A percentile compares a stretch with the other conserved stretches of the same genome.
Evolutionary conservation across 148 eudicot species (phyloP).

Genomic region (Beta vulgaris): DNA sequence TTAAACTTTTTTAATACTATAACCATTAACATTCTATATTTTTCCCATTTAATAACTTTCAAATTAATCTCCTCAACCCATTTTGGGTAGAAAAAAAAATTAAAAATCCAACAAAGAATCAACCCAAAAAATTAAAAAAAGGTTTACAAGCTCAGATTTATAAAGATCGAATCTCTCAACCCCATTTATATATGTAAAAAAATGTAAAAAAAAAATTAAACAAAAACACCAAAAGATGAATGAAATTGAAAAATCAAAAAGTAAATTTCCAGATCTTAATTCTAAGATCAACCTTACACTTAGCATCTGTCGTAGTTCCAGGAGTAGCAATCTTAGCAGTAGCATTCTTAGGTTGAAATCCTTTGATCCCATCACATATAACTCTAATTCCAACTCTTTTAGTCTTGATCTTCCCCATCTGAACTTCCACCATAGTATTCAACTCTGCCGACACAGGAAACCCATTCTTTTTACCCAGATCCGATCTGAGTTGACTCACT

Average conservation of each 20-base stretch:
- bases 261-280: constrained; percentile 96
- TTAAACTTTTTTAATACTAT: neutral
- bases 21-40: constrained; percentile 15
- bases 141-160: constrained; percentile 24
- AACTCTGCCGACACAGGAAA: constrained; percentile 48
- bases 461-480: constrained; percentile 54
- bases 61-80: constrained; percentile 20
- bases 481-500: constrained; percentile 37
- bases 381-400: constrained; percentile 68
- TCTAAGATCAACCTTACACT: constrained; percentile 92
- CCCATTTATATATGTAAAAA: constrained; percentile 16
- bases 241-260: constrained; percentile 34
- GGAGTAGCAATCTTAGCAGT: constrained; percentile 34
- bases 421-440: constrained; percentile 57
- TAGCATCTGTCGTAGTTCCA: constrained; percentile 43
- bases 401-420: constrained; percentile 55
- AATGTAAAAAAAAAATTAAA: constrained; percentile 8
- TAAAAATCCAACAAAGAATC: constrained; percentile 11
- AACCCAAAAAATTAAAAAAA: constrained; percentile 3
- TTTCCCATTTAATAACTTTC: constrained; percentile 16
- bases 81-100: constrained; percentile 15
- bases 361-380: constrained; percentile 60
- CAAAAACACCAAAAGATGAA: neutral
- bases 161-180: constrained; percentile 18
- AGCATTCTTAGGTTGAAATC: constrained; percentile 42